phyloP scores from a whole-genome alignment of 768 basidiomycete species.

The Albatrellus ellisii region DNA sequence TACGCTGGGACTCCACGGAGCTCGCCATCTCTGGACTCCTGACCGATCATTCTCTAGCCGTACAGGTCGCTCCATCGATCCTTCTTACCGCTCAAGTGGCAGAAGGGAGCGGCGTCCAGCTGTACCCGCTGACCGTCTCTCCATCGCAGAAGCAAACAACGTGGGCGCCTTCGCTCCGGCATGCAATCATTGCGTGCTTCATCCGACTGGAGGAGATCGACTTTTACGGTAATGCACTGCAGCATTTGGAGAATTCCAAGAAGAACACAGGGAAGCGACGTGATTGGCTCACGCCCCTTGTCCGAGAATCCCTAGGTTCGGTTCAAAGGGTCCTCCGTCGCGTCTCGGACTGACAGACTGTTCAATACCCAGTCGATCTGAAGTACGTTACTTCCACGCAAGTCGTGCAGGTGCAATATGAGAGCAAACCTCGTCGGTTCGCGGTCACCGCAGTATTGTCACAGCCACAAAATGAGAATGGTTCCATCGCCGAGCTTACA shows the following conservation, averaged over 20 bases:
- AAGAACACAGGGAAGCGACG: slow-evolving; percentile 24
- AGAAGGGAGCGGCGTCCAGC: slow-evolving; percentile 32
- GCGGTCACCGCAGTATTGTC: slow-evolving; percentile 22
- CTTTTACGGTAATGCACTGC: slow-evolving; percentile 3
- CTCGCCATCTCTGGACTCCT: too few species aligned
- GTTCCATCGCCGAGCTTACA: slow-evolving; percentile 23
- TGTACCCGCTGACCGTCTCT: slow-evolving; percentile 32
- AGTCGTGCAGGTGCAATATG: slow-evolving; percentile 47
- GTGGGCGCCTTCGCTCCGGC: slow-evolving; percentile 37
- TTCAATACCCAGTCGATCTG: slow-evolving; percentile 42
- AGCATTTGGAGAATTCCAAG: slow-evolving; percentile 5
- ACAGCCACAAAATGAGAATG: slow-evolving; percentile 18
- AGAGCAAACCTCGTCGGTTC: slow-evolving; percentile 47
- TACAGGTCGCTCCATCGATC: slow-evolving; percentile 42
- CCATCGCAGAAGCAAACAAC: slow-evolving; percentile 23
- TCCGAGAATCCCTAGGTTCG: slow-evolving; percentile 60
- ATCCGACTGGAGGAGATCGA: slow-evolving; percentile 41
- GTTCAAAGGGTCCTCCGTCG: slow-evolving; percentile 8
- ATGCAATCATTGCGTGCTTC: slow-evolving; percentile 35
- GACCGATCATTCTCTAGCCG: slow-evolving; percentile 24
- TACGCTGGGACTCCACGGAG: too few species aligned
- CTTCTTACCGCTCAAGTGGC: slow-evolving; percentile 47
- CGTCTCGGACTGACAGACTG: too few species aligned
- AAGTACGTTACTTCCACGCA: slow-evolving; percentile 55
- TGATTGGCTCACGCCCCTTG: slow-evolving; percentile 56